These are phyloP conservation scores for Talaromyces wortmannii DNA, from an alignment of 495 filamentous ascomycete genomes.

Conservation along the genomic window DNA sequence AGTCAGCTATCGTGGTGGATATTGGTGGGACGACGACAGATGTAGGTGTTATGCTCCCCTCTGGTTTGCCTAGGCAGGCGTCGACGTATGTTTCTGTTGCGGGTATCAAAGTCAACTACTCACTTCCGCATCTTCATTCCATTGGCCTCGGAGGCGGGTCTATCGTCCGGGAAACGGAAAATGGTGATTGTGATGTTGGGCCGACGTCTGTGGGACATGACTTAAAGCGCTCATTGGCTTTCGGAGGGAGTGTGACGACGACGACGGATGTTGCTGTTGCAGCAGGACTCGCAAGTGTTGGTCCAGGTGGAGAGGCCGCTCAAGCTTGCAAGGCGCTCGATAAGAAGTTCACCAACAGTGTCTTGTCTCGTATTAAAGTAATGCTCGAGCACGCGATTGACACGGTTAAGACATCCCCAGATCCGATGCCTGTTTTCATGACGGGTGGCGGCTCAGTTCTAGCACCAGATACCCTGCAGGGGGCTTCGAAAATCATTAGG, in stretches of 20 bases:
- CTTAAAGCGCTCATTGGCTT: background rate
- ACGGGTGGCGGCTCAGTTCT: background rate
- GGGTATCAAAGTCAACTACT: conserved; percentile 40
- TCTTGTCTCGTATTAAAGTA: background rate
- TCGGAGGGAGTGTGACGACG: background rate
- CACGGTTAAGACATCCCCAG: background rate
- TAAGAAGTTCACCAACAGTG: background rate
- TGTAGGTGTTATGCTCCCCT: conserved; percentile 37
- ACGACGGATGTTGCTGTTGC: background rate
- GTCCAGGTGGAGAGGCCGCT: too few relatives aligned
- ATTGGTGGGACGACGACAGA: conserved; percentile 45
- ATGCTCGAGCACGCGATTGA: background rate
- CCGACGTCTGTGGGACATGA: background rate
- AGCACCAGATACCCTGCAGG: background rate
- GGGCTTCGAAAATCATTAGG: background rate
- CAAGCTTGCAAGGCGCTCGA: too few relatives aligned
- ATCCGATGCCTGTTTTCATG: background rate
- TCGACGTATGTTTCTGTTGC: conserved; percentile 32
- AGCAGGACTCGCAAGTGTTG: conserved; percentile 48
- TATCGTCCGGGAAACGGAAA: conserved; percentile 28
- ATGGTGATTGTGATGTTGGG: conserved; percentile 14
- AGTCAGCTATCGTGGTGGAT: conserved; percentile 39
- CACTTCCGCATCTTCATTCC: conserved; percentile 44
- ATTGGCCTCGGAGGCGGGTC: conserved; percentile 50
- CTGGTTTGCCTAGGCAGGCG: conserved; percentile 38